Evolutionary conservation across 2,329 filamentous ascomycete species (phyloP).

Genomic region (Trichoderma semiorbis): DNA sequence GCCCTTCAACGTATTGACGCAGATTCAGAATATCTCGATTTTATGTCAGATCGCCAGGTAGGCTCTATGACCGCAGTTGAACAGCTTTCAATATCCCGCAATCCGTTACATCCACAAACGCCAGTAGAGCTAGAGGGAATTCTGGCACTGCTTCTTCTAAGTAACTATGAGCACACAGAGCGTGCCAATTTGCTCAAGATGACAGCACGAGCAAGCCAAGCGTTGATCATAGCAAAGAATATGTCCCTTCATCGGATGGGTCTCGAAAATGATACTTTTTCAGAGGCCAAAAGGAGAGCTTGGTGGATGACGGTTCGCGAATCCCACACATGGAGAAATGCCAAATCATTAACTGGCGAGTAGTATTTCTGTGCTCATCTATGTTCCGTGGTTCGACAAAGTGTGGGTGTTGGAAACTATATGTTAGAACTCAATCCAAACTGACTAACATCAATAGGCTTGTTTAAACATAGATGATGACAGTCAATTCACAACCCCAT

Average conservation of each 20-base stretch:
- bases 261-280: neutral
- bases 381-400: neutral
- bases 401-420: neutral
- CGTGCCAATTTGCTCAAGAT: neutral
- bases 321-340: neutral
- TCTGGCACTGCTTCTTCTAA: neutral
- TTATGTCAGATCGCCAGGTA: neutral
- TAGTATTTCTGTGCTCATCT: neutral
- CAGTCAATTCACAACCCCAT: neutral
- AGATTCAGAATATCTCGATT: neutral
- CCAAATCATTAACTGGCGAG: neutral
- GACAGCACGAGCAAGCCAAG: neutral
- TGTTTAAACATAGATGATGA: neutral
- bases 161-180: neutral
- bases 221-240: neutral
- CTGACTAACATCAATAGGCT: neutral
- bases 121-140: neutral
- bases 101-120: neutral
- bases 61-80: neutral
- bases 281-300: neutral
- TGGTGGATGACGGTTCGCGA: neutral
- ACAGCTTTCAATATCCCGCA: neutral
- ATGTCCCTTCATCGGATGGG: neutral
- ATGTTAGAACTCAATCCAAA: neutral
- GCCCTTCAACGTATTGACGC: neutral